Evolutionary conservation across 2,329 filamentous ascomycete species (phyloP).

Genomic region (Colletotrichum sp.): DNA sequence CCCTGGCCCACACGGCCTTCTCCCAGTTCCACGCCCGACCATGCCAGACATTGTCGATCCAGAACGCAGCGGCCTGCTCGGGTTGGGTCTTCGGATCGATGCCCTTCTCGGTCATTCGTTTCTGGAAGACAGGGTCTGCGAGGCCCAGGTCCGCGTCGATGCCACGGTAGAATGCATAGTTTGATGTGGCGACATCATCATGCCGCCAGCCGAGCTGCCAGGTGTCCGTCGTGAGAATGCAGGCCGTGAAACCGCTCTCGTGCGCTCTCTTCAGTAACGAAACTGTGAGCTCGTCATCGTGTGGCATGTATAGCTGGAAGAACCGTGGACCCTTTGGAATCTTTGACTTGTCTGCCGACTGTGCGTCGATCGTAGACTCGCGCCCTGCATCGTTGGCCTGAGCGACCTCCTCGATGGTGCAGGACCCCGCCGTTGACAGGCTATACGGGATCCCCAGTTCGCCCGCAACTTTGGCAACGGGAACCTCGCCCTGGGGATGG

Average conservation of each 20-base stretch:
- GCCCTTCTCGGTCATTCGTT: constrained; percentile 50
- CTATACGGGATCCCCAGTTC: constrained; percentile 64
- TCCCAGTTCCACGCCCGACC: constrained; percentile 67
- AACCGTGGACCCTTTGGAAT: constrained; percentile 47
- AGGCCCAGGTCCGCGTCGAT: constrained; percentile 63
- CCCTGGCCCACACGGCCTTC: constrained; percentile 63
- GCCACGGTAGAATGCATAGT: constrained; percentile 68
- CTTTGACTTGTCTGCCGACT: constrained; percentile 1
- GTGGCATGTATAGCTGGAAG: constrained; percentile 68
- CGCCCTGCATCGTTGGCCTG: constrained; percentile 50
- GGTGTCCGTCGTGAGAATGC: constrained; percentile 66
- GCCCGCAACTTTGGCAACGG: constrained; percentile 63
- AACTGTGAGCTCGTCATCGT: constrained; percentile 63
- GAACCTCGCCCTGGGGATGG: constrained; percentile 59
- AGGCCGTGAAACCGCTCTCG: constrained; percentile 58
- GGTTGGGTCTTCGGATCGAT: constrained; percentile 49
- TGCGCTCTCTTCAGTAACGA: constrained; percentile 60
- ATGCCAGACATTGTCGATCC: constrained; percentile 70
- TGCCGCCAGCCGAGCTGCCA: constrained; percentile 68
- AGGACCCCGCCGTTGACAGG: constrained; percentile 61
- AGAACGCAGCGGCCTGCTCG: constrained; percentile 60
- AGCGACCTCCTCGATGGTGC: constrained; percentile 61
- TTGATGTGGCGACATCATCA: constrained; percentile 58
- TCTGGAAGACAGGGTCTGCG: constrained; percentile 62
- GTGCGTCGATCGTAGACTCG: not conserved